Base-by-base conservation (phyloP, 345 rosid genomes). In the Eucalyptus sp. region DNA sequence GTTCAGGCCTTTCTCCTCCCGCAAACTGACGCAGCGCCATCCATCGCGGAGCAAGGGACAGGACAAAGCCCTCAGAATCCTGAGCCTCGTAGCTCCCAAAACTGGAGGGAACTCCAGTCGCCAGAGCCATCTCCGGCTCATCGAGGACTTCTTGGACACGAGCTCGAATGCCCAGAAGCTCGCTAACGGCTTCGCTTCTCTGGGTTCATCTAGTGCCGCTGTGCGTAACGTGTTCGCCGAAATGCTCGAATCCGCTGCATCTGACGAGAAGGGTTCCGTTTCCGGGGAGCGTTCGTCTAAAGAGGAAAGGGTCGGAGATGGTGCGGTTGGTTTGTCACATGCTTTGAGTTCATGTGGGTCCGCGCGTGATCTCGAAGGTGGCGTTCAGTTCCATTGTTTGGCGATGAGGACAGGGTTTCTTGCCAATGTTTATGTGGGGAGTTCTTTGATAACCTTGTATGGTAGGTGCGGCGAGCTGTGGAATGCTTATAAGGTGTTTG, bases 371-470 rank as follows among this genome's bases (percentile, higher is more conserved):
- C 91, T 95, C 88, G 88, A 71, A 43, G 91, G 91, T 7, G 99
- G 99, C 49, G 86, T 89, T 79, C 96, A 93, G 89, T 91, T 93
- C 91, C 99, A 96, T 68, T 93, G 96, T 80, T 87, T 93, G 37
- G 96, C 96, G 16, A 46, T 96, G 33, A 93, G 80, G 90, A 71
- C 91, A 88, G 99, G 99, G 89, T 91, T 94, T 86, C 54, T 91
- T 86, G 89, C 95, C 71, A 92, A 94, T 89, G 94, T 93, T 44
- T 96, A 95, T 84, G 96, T 96, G 5, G 99, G 97, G n/a, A 95
- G 95, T 60, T 94, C 97, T 50, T 68, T 97, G 90, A 92, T 96
- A 10, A 90, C 92, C 20, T 86, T 95, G 14, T 96, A 96, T 14
- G 7, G 95, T 14, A 95, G 90, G 89, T 95, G 94, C 18, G 90